Percentiles rank a stretch among this genome's conserved stretches.
phyloP scores from a whole-genome alignment of 2,329 filamentous ascomycete genomes.

The Hymenoscyphus albidus region DNA sequence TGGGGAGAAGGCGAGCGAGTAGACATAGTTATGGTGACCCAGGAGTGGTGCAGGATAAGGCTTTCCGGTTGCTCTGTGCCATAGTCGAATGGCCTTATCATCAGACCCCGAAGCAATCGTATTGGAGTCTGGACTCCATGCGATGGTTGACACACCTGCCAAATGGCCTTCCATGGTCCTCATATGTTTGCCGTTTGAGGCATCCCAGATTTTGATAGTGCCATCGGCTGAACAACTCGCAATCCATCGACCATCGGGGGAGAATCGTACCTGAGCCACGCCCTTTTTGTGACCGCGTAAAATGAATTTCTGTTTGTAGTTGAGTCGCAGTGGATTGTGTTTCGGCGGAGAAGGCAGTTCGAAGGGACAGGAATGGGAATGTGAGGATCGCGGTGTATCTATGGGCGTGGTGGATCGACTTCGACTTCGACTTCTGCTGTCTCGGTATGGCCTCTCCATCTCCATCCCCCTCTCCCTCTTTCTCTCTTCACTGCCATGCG shows the following conservation, averaged over 20 bases:
- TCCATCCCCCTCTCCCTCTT: constrained; percentile 19
- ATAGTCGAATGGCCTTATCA: constrained; percentile 92
- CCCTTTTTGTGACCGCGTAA: constrained; percentile 75
- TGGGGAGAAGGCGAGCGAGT: constrained; percentile 90
- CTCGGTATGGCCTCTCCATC: constrained; percentile 29
- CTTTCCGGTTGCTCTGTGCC: constrained; percentile 67
- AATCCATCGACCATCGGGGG: constrained; percentile 84
- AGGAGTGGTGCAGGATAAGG: constrained; percentile 57
- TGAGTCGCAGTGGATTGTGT: constrained; percentile 30
- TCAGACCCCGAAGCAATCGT: constrained; percentile 89
- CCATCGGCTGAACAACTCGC: constrained; percentile 87
- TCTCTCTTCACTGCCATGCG: constrained; percentile 30
- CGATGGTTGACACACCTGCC: constrained; percentile 84
- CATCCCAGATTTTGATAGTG: constrained; percentile 89
- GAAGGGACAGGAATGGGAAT: constrained; percentile 27
- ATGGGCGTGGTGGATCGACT: constrained; percentile 26
- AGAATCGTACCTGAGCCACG: constrained; percentile 84
- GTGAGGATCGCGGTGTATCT: constrained; percentile 27
- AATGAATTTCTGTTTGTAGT: constrained; percentile 57
- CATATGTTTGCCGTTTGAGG: constrained; percentile 70
- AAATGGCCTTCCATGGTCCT: constrained; percentile 92
- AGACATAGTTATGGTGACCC: constrained; percentile 95
- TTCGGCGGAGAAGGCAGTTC: constrained; percentile 22
- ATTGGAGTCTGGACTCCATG: constrained; percentile 89
- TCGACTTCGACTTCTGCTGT: constrained; percentile 10